Evolutionary conservation across 306 rosid genomes (phyloP), one percentile per base, ranked within the genome.

Genomic region (Adenanthera pavonina): DNA sequence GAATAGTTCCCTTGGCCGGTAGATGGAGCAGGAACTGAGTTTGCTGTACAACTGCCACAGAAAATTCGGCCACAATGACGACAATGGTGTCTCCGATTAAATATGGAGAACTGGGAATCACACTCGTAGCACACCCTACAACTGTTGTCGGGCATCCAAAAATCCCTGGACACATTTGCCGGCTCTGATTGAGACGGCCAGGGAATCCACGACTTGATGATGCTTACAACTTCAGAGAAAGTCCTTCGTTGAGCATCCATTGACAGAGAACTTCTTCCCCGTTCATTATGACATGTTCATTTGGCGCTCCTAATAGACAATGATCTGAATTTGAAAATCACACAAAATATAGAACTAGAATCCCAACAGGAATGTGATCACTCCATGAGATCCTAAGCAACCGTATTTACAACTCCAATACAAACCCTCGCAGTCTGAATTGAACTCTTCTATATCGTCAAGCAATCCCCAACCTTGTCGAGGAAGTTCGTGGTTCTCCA

Each of bases 31-130:
- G 74, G 56, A 69, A 46, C 56, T 12, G 40, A 69, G 74, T 69
- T 69, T 46, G 34, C n/a, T 2, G 38, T 46, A 13, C 74, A 69
- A 36, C 3, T 14, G 56, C 56, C 74, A 25, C 74, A 69, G 56
- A 46, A 69, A 46, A 46, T 25, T 69, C 34, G 15, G 40, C 38
- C 74, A 44, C 74, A 69, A 13, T 6, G 40, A 34, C 95, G 88
- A 79, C 95, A 91, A 72, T 91, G 95, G 80, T 87, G 95, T 64
- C 85, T 88, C 15, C 92, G 90, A 68, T 91, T 91, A 53, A 88
- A 70, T n/a, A 91, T 12, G 36, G 88, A 86, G 83, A 74, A 69
- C 15, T 34, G 38, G 10, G 17, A 69, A 69, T 46, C 38, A 69
- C 74, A 69, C 9, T 34, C 74, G 1, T 25, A 69, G 40, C 74